Evolutionary conservation across 768 basidiomycete species (phyloP).

Genomic region (Tulasnella sp.): DNA sequence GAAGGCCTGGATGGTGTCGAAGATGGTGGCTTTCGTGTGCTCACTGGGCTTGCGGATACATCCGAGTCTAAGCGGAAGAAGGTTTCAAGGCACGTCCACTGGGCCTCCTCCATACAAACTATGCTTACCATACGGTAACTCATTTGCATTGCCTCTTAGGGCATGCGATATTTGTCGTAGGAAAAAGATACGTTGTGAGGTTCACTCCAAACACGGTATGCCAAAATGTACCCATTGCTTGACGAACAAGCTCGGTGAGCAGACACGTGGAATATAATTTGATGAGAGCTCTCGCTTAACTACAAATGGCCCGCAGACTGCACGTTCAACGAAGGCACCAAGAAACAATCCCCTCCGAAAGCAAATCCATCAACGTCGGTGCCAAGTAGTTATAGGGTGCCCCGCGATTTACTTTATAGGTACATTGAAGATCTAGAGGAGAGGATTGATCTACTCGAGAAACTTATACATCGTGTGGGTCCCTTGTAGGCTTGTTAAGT

Average conservation of each 20-base stretch:
- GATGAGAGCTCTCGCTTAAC: not conserved
- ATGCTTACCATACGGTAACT: not conserved
- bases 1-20: slow-evolving; percentile 1
- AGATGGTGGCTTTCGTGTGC: not conserved
- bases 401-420: slow-evolving; percentile 22
- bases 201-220: slow-evolving; percentile 1
- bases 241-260: slow-evolving; percentile 46
- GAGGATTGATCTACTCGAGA: slow-evolving; percentile 42
- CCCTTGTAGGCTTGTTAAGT: not conserved
- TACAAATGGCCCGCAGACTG: slow-evolving; percentile 35
- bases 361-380: not conserved
- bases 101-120: not conserved
- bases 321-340: slow-evolving; percentile 31
- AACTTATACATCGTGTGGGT: slow-evolving; percentile 33
- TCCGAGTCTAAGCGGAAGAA: slow-evolving; percentile 5
- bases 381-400: not conserved
- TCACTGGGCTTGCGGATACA: not conserved
- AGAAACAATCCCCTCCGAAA: slow-evolving; percentile 53
- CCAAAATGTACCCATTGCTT: slow-evolving; percentile 13
- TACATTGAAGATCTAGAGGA: slow-evolving; percentile 46
- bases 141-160: slow-evolving; percentile 1
- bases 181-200: slow-evolving; percentile 53
- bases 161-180: slow-evolving; percentile 75
- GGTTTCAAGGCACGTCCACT: not conserved
- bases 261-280: not conserved